Base-by-base conservation (phyloP, 371 early-diverging fungal genomes). In the Rhizopus arrhizus region DNA sequence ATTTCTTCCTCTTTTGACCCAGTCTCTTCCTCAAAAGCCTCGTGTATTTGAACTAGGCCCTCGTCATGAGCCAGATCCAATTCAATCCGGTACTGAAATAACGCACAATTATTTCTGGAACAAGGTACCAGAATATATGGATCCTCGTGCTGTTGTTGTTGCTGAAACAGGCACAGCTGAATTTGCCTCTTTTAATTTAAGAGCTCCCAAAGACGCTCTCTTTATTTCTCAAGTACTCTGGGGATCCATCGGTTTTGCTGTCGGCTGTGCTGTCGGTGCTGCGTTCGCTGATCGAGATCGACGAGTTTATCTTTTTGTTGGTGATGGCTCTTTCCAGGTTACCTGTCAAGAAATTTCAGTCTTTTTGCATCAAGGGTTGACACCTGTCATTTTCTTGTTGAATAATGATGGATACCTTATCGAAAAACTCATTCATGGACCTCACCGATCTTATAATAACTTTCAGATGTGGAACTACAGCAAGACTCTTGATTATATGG, bases 341-440 rank as follows among this genome's bases (percentile, higher is more conserved):
- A 80, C 81, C 3, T 75, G 65, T 5, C 75, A 77, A 48, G 81
- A 78, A 52, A 42, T 83, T 11, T 75, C 80, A 5, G 77, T 74
- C 10, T 73, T 78, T 61, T 64, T 80, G 12, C 79, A 78, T 35
- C 70, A 74, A 43, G 79, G 78, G 12, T 50, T 79, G 9, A 70
- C 66, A 1, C 80, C 78, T 13, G 71, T 77, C 31, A 80, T 84
- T 15, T 59, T 82, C 52, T 43, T 84, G 31, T 41, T 84, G 41
- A 82, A 81, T 56, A 84, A 84, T 46, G 74, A 78, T 29, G 85
- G 83, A 13, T 84, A 82, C 50, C 64, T 76, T 2, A 82, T 82
- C 56, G 84, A 84, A 47, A 73, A 77, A 16, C 40, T 76, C 8
- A 77, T 84, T 33, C 85, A 84, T 61, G 85, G 79, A 8, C 59